Evolutionary conservation across 2,329 filamentous ascomycete species (phyloP).

Genomic region (Diaporthe helianthi): DNA sequence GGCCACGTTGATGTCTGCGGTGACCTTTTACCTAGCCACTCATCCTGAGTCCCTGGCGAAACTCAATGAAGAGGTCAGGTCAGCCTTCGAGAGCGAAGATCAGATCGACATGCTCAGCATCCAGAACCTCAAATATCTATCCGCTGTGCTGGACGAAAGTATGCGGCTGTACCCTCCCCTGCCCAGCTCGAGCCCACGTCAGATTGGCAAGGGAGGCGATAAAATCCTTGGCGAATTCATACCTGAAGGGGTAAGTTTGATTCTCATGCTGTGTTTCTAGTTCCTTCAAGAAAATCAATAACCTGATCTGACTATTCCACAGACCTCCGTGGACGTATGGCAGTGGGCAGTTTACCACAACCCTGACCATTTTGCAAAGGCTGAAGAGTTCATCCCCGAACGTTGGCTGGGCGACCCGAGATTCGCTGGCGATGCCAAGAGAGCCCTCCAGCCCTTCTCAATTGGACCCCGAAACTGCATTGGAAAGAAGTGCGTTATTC

Average conservation of each 20-base stretch:
- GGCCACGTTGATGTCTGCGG: conserved; percentile 35
- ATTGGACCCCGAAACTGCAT: conserved; percentile 90
- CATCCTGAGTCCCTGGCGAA: conserved; percentile 34
- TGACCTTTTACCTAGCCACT: conserved; percentile 25
- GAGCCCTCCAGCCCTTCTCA: conserved; percentile 74
- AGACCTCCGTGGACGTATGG: conserved; percentile 37
- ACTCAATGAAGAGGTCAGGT: conserved; percentile 43
- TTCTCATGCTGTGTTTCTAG: neutral
- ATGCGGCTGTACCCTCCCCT: conserved; percentile 45
- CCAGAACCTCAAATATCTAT: conserved; percentile 43
- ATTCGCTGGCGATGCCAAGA: conserved; percentile 11
- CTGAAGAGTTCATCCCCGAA: conserved; percentile 40
- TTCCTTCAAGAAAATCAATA: neutral
- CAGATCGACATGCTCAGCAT: conserved; percentile 44
- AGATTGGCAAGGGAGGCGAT: neutral
- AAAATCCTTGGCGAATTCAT: conserved; percentile 22
- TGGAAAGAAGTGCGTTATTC: conserved; percentile 61
- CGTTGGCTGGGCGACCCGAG: conserved; percentile 37
- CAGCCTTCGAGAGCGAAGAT: conserved; percentile 39
- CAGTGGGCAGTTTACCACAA: conserved; percentile 41
- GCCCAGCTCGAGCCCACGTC: neutral
- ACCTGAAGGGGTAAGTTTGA: conserved; percentile 10
- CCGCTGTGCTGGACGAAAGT: conserved; percentile 47
- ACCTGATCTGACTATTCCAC: neutral
- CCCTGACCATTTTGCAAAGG: conserved; percentile 38